Base-by-base conservation (phyloP, 164 flowering plant species). In the Annona cherimola region DNA sequence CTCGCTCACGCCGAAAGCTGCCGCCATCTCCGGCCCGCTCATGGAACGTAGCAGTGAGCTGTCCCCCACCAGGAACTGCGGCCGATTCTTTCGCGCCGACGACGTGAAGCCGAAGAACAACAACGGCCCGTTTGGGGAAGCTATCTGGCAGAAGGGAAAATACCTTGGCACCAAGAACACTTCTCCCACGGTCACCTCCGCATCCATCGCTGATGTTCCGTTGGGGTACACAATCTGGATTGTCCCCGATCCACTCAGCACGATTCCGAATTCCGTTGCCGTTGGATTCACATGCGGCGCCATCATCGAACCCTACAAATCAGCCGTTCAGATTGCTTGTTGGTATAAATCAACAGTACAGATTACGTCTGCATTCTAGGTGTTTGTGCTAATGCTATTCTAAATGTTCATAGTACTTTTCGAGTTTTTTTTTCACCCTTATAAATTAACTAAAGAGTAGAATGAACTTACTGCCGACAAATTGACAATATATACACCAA, bases 81-180 rank as follows among this genome's bases (percentile, higher is more conserved):
- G 98, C 66, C 84, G 6, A 83, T 91, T 95, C 75, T 69, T 77
- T 9, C 81, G 72, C 5, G 98, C 81, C 4, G 98, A 88, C 0
- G 99, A 91, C 4, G 97, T 91, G 90, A 95, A 95, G 6, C 99
- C 98, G 45, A 95, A 89, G 89, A 95, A 91, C 88, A 88, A 94
- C 68, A 95, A 65, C 0, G 93, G 90, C 2, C 93, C 97, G 1
- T 77, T 63, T n/a, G 84, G 43, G 0, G 98, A 89, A 2, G 99
- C 94, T 5, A 93, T 89, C 63, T 95, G 98, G 76, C 96, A 91
- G 89, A 95, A 95, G 0, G 99, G 92, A 85, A 90, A 90, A 84
- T 86, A 93, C 39, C 87, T 82, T 0, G 98, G 99, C 4, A 91
- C 81, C 89, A 86, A 87, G 73, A 95, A 95, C 35, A 87, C 90